Conservation (phyloP, 2,329 filamentous ascomycete genomes). For the Colletotrichum sidae region DNA sequence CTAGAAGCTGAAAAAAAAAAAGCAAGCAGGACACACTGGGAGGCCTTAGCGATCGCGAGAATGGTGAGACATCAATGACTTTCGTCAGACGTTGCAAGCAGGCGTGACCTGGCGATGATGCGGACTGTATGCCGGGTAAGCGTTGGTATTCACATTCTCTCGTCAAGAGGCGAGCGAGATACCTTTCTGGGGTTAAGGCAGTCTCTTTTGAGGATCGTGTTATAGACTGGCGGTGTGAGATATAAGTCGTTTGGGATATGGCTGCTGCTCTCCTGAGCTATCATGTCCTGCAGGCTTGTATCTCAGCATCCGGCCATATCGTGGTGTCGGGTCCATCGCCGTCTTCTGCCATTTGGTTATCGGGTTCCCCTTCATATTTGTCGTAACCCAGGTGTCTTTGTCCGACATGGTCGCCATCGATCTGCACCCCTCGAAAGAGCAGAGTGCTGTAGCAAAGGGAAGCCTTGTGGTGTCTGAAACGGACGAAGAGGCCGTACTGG, state of each 20-base stretch:
- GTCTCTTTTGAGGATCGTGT: neutral
- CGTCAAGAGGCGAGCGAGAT: neutral
- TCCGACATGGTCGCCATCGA: conserved; percentile 7
- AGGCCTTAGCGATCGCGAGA: neutral
- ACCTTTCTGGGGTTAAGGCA: neutral
- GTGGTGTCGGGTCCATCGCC: too few relatives aligned
- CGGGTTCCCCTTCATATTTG: neutral
- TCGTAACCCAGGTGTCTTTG: neutral
- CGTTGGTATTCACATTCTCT: neutral
- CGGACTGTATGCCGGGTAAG: neutral
- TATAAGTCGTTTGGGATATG: conserved; percentile 4
- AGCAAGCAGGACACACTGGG: neutral
- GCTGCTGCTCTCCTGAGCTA: neutral
- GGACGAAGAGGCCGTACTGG: conserved; percentile 13
- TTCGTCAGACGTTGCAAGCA: neutral
- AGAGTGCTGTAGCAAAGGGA: neutral
- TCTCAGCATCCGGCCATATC: too few relatives aligned
- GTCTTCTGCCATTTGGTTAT: neutral
- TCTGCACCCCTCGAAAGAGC: neutral
- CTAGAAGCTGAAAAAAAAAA: neutral
- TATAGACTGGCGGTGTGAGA: conserved; percentile 10
- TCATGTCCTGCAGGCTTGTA: neutral
- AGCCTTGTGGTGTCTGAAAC: conserved; percentile 4
- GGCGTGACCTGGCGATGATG: neutral
- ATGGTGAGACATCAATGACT: neutral